These are phyloP conservation scores for Westerdykella ornata DNA, from an alignment of 2,329 filamentous ascomycete species.

Conservation along the genomic window DNA sequence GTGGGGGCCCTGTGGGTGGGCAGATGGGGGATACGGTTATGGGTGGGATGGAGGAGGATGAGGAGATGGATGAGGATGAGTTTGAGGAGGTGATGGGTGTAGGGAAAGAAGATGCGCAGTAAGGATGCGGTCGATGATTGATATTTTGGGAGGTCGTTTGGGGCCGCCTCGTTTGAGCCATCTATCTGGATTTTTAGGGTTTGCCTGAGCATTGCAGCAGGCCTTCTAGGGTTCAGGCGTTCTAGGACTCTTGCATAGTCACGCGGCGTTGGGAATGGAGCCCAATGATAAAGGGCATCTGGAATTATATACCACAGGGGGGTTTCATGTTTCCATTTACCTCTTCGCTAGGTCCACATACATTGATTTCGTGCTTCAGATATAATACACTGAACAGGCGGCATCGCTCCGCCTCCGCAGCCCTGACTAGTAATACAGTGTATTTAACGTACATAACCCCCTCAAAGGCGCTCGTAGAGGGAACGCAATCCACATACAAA, in stretches of 20 bases:
- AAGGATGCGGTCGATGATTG: conserved; percentile 33
- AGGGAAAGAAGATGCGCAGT: conserved; percentile 12
- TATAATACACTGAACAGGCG: no score
- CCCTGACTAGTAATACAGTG: no score
- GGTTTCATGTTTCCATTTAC: no score
- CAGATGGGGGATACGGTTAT: conserved; percentile 21
- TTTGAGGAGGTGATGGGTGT: conserved; percentile 39
- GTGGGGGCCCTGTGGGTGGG: conserved; percentile 24
- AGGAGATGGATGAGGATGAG: conserved; percentile 39
- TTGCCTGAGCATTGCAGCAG: not conserved
- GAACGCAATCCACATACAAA: not conserved
- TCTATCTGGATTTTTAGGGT: not conserved
- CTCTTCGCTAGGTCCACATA: no score
- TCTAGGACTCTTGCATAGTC: no score
- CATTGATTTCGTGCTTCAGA: no score
- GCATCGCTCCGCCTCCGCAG: no score
- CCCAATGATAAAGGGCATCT: no score
- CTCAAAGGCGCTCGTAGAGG: not conserved
- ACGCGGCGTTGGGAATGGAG: no score
- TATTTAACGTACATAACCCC: not conserved
- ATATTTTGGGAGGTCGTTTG: conserved; percentile 1
- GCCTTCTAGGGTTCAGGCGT: not conserved
- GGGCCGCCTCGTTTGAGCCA: not conserved
- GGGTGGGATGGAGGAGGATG: conserved; percentile 31
- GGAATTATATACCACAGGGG: no score